phyloP scores from a whole-genome alignment of 2,329 filamentous ascomycete species.

The Neonectria magnoliae region DNA sequence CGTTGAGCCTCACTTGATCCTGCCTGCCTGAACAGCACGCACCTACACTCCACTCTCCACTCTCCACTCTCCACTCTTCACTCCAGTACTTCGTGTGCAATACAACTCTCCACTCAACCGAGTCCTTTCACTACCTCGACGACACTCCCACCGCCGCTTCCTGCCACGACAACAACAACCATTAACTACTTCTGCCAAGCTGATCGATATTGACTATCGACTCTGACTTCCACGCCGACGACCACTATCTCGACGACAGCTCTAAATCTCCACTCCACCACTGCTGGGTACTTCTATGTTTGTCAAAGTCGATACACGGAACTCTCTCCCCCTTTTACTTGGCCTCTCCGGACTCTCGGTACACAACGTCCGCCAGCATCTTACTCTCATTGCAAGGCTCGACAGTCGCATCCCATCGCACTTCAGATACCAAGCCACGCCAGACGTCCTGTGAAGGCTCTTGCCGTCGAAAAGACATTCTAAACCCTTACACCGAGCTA shows the following conservation, averaged over 20 bases:
- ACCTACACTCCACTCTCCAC: slow-evolving; percentile 27
- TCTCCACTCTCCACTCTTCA: slow-evolving; percentile 22
- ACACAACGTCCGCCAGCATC: slow-evolving; percentile 20
- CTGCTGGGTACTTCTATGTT: slow-evolving; percentile 33
- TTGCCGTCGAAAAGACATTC: not conserved
- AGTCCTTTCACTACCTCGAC: slow-evolving; percentile 18
- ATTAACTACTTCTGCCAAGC: not conserved
- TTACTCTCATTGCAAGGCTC: slow-evolving; percentile 8
- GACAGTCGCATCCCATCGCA: slow-evolving; percentile 15
- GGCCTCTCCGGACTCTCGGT: slow-evolving; percentile 8
- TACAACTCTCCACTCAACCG: slow-evolving; percentile 17
- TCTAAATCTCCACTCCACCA: slow-evolving; percentile 38
- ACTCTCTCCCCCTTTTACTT: slow-evolving; percentile 14
- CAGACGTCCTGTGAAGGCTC: not conserved
- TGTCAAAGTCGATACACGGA: slow-evolving; percentile 14
- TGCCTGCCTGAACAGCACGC: slow-evolving; percentile 11
- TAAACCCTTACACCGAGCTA: not conserved
- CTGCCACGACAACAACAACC: slow-evolving; percentile 13
- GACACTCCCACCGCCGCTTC: slow-evolving; percentile 18
- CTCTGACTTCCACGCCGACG: slow-evolving; percentile 19
- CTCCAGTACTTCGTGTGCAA: slow-evolving; percentile 1
- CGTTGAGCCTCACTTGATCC: slow-evolving; percentile 34
- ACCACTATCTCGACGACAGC: slow-evolving; percentile 21
- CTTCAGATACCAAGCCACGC: not conserved
- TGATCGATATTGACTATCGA: not conserved